Evolutionary conservation across 2,329 filamentous ascomycete genomes (phyloP).

Genomic region (Blastomyces parvus): DNA sequence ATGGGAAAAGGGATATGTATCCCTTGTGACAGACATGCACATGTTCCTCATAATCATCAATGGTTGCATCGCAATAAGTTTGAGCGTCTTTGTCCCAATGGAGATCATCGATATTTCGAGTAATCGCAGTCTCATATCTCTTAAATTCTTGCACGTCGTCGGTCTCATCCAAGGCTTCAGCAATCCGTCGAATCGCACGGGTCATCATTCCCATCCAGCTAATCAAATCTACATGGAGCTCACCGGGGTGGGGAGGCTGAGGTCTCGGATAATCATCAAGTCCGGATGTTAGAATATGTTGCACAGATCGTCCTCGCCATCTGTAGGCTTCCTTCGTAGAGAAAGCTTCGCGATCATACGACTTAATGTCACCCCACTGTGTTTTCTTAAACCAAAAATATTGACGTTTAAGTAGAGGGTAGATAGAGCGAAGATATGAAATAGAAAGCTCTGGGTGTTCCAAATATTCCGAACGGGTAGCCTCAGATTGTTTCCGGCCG

Average conservation of each 20-base stretch:
- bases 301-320: conserved; percentile 81
- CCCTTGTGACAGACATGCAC: conserved; percentile 89
- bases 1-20: conserved; percentile 88
- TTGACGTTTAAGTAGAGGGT: conserved; percentile 78
- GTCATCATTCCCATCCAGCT: conserved; percentile 98
- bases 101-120: conserved; percentile 78
- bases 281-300: conserved; percentile 83
- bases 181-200: conserved; percentile 71
- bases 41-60: conserved; percentile 91
- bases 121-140: conserved; percentile 64
- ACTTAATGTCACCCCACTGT: conserved; percentile 78
- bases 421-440: conserved; percentile 64
- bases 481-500: conserved; percentile 18
- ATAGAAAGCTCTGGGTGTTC: conserved; percentile 58
- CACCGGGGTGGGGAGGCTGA: conserved; percentile 86
- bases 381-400: conserved; percentile 94
- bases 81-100: conserved; percentile 79
- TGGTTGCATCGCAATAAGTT: conserved; percentile 87
- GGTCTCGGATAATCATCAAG: conserved; percentile 93
- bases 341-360: conserved; percentile 81
- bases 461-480: conserved; percentile 54
- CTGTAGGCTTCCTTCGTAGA: conserved; percentile 88
- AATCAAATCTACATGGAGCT: conserved; percentile 89
- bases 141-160: conserved; percentile 69
- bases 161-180: conserved; percentile 59